Conservation (phyloP, 768 basidiomycete species). For the Boletus tylopilopsis region DNA sequence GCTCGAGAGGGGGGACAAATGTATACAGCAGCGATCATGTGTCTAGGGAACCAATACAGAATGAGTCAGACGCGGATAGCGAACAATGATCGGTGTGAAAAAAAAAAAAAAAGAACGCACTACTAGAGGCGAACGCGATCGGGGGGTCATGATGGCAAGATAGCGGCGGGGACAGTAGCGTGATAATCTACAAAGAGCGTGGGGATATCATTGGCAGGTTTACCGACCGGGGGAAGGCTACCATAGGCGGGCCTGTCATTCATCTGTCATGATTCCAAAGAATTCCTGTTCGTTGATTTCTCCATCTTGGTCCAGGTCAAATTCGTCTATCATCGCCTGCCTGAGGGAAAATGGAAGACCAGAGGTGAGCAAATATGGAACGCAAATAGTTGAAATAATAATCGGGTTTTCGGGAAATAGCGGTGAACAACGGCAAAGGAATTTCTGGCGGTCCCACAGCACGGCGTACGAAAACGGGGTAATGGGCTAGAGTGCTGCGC, state of each 20-base stretch:
- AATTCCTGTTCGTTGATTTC: slow-evolving; percentile 98
- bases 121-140: slow-evolving; percentile 12
- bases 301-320: slow-evolving; percentile 97
- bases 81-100: slow-evolving; percentile 19
- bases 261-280: slow-evolving; percentile 95
- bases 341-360: slow-evolving; percentile 43
- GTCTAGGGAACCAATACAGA: slow-evolving; percentile 12
- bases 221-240: neutral
- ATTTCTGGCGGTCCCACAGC: slow-evolving; percentile 18
- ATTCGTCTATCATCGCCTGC: slow-evolving; percentile 99
- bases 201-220: slow-evolving; percentile 1
- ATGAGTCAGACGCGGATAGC: slow-evolving; percentile 12
- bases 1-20: neutral
- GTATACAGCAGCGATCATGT: slow-evolving; percentile 23
- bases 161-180: neutral
- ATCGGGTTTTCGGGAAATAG: slow-evolving; percentile 16
- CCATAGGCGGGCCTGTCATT: slow-evolving; percentile 37
- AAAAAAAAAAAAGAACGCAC: slow-evolving; percentile 8
- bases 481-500: slow-evolving; percentile 28
- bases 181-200: slow-evolving; percentile 8
- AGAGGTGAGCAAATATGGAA: slow-evolving; percentile 31
- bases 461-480: slow-evolving; percentile 26
- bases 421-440: slow-evolving; percentile 24
- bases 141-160: slow-evolving; percentile 18
- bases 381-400: slow-evolving; percentile 6